A percentile compares a stretch with the other conserved stretches of the same genome.
Conservation (phyloP, 768 basidiomycete genomes). For the Vishniacozyma victoriae region DNA sequence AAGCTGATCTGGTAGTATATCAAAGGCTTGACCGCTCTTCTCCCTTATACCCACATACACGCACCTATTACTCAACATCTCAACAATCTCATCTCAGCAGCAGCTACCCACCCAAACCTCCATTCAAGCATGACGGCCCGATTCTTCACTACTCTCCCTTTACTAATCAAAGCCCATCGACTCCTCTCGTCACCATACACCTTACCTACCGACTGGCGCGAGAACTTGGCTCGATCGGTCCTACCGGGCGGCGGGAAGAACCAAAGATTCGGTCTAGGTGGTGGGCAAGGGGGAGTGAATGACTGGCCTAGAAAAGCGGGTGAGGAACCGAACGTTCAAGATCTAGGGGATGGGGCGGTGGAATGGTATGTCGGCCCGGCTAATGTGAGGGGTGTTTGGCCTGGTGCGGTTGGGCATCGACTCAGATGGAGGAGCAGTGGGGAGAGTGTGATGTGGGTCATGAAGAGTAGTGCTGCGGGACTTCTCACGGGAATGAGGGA, state of each 20-base stretch:
- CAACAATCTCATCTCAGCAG: conserved; percentile 29
- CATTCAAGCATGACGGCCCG: conserved; percentile 16
- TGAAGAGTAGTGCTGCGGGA: conserved; percentile 23
- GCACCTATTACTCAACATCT: conserved; percentile 27
- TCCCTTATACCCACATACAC: conserved; percentile 35
- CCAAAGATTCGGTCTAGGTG: background rate
- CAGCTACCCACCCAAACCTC: conserved; percentile 23
- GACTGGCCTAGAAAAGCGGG: background rate
- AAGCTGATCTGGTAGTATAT: conserved; percentile 16
- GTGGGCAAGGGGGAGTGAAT: background rate
- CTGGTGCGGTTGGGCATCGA: conserved; percentile 17
- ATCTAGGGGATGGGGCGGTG: conserved; percentile 1
- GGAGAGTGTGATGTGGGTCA: conserved; percentile 30
- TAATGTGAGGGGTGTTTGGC: conserved; percentile 24
- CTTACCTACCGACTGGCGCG: conserved; percentile 5
- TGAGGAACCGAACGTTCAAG: background rate
- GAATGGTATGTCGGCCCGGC: conserved; percentile 18
- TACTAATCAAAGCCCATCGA: conserved; percentile 26
- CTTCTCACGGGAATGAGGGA: background rate
- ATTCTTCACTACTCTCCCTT: conserved; percentile 9
- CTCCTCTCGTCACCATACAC: conserved; percentile 18
- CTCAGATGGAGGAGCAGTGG: conserved; percentile 15
- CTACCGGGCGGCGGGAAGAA: background rate
- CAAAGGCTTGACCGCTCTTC: conserved; percentile 7
- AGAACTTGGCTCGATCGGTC: background rate